phyloP scores from a whole-genome alignment of 1,139 yeast genomes.

The Sugiyamaella neomexicana region DNA sequence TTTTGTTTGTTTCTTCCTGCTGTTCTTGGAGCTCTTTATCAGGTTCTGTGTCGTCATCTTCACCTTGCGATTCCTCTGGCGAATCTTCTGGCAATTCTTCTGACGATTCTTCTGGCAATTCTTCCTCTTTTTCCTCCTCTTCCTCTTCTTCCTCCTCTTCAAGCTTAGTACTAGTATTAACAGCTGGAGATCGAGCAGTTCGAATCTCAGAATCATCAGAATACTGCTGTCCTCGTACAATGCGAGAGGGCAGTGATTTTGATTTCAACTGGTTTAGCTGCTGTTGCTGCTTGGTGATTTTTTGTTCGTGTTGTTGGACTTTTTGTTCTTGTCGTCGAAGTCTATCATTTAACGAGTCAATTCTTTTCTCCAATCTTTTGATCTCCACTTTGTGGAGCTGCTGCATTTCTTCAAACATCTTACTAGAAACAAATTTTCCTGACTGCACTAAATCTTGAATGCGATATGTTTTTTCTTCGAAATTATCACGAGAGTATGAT shows the following conservation, averaged over 20 bases:
- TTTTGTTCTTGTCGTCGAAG: slow-evolving; percentile 2
- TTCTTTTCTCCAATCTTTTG: slow-evolving; percentile 19
- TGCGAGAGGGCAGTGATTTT: background rate
- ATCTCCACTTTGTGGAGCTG: slow-evolving; percentile 17
- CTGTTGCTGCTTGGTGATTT: background rate
- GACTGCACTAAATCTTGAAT: slow-evolving; percentile 23
- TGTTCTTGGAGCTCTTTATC: background rate
- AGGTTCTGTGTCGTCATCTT: background rate
- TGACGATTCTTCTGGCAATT: background rate
- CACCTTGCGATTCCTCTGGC: too few species aligned
- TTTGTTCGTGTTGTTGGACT: background rate
- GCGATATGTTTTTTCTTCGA: slow-evolving; percentile 22
- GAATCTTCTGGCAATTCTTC: too few species aligned
- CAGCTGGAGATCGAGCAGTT: background rate
- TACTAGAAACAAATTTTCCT: slow-evolving; percentile 27
- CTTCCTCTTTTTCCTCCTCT: background rate
- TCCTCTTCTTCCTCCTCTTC: background rate
- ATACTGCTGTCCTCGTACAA: background rate
- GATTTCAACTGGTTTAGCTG: background rate
- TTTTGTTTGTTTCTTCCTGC: background rate
- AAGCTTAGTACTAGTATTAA: background rate
- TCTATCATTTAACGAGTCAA: slow-evolving; percentile 19
- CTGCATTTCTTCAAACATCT: slow-evolving; percentile 21
- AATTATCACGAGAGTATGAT: slow-evolving; percentile 22
- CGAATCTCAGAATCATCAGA: background rate